phyloP scores from a whole-genome alignment of 2,329 filamentous ascomycete genomes.

The Reticulascus tulasneorum region DNA sequence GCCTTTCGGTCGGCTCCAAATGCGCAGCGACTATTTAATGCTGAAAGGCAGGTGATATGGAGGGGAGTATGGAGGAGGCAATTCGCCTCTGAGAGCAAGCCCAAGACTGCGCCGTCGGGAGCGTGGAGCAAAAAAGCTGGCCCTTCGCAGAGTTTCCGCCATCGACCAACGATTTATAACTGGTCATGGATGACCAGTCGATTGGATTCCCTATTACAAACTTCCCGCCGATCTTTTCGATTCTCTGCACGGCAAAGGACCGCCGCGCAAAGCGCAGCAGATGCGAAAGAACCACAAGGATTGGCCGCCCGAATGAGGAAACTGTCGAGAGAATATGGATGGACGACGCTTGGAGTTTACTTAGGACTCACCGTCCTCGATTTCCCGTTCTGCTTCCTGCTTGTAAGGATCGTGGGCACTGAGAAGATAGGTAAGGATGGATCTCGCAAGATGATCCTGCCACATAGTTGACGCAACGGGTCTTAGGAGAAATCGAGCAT shows the following conservation, averaged over 20 bases:
- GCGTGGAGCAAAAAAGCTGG: neutral
- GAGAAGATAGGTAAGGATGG: conserved; percentile 69
- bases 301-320: conserved; percentile 73
- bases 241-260: conserved; percentile 11
- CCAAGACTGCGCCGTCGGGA: neutral
- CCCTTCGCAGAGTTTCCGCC: conserved; percentile 1
- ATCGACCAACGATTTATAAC: conserved; percentile 2
- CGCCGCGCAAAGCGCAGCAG: too few relatives aligned
- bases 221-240: conserved; percentile 11
- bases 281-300: conserved; percentile 14
- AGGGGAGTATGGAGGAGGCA: conserved; percentile 11
- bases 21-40: conserved; percentile 6
- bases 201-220: conserved; percentile 4
- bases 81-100: conserved; percentile 1
- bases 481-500: conserved; percentile 61
- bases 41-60: conserved; percentile 6
- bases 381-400: conserved; percentile 91
- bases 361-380: conserved; percentile 77
- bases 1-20: conserved; percentile 7
- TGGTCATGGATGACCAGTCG: conserved; percentile 8
- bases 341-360: conserved; percentile 91
- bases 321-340: conserved; percentile 89
- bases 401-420: conserved; percentile 77
- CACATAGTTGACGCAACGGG: conserved; percentile 1
- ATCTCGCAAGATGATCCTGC: too few relatives aligned